These are phyloP conservation scores for Coemansia sp. DNA, from an alignment of 192 early-diverging fungal genomes.

Conservation along the genomic window DNA sequence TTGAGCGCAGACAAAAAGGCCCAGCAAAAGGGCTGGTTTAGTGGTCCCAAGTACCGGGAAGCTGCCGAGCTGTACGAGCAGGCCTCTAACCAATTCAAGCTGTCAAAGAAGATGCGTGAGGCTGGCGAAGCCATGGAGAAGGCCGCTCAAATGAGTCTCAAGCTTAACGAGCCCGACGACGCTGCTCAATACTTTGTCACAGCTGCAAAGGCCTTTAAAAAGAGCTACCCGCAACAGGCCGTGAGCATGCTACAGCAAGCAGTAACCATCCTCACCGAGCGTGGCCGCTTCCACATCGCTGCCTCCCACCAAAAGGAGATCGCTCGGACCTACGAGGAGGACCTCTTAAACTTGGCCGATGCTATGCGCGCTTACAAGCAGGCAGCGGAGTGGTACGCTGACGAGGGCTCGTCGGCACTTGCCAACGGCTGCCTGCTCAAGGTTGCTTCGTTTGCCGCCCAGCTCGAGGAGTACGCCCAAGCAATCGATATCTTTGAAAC, in stretches of 20 bases:
- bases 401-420: conserved; percentile 87
- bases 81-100: conserved; percentile 91
- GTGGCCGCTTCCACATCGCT: conserved; percentile 83
- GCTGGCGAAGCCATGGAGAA: conserved; percentile 90
- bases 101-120: conserved; percentile 87
- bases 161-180: conserved; percentile 80
- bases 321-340: conserved; percentile 87
- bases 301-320: conserved; percentile 94
- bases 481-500: conserved; percentile 90
- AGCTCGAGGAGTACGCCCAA: conserved; percentile 82
- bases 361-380: conserved; percentile 85
- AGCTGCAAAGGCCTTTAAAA: conserved; percentile 90
- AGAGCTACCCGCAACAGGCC: conserved; percentile 75
- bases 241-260: conserved; percentile 73
- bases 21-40: conserved; percentile 63
- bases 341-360: conserved; percentile 72
- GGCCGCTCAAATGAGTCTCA: conserved; percentile 76
- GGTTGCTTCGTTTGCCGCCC: conserved; percentile 86
- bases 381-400: conserved; percentile 92
- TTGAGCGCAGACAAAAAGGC: conserved; percentile 72
- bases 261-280: conserved; percentile 76
- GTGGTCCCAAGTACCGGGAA: conserved; percentile 88
- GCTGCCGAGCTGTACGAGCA: conserved; percentile 89
- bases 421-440: conserved; percentile 90
- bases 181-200: conserved; percentile 79